Conservation (phyloP, 2,329 filamentous ascomycete genomes). For the Capronia coronata region DNA sequence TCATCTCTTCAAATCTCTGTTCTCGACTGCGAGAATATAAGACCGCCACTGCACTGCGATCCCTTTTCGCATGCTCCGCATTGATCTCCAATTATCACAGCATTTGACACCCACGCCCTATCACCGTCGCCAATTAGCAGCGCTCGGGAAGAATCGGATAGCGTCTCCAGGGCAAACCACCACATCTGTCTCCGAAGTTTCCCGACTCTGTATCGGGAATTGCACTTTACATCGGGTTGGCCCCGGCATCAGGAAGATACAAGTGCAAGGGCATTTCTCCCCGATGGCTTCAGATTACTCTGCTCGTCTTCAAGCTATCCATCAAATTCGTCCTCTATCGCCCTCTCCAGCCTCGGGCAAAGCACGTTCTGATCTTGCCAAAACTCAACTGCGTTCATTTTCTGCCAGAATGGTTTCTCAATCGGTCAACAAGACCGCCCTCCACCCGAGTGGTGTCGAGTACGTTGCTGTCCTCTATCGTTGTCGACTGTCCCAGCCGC, state of each 20-base stretch:
- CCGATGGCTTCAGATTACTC: conserved; percentile 24
- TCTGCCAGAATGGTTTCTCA: conserved; percentile 42
- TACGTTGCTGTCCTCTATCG: conserved; percentile 48
- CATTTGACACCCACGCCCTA: conserved; percentile 14
- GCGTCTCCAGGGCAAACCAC: conserved; percentile 7
- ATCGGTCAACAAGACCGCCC: conserved; percentile 80
- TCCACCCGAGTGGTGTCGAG: conserved; percentile 86
- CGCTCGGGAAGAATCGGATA: conserved; percentile 20
- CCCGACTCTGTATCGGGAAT: conserved; percentile 20
- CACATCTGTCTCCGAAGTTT: conserved; percentile 19
- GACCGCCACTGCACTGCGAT: conserved; percentile 13
- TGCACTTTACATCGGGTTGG: conserved; percentile 20
- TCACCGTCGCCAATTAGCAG: conserved; percentile 19
- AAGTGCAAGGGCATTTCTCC: conserved; percentile 17
- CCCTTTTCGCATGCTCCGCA: conserved; percentile 25
- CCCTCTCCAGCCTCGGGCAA: conserved; percentile 24
- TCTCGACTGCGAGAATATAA: conserved; percentile 20
- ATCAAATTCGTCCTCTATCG: conserved; percentile 25
- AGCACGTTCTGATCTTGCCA: conserved; percentile 26
- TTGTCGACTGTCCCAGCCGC: conserved; percentile 1
- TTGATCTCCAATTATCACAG: conserved; percentile 22
- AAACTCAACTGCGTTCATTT: conserved; percentile 23
- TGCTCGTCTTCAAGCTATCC: conserved; percentile 22
- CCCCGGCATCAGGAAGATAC: conserved; percentile 20
- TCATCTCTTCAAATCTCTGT: neutral